phyloP scores from a whole-genome alignment of 148 eudicot genomes.

The Fallopia convolvulus region DNA sequence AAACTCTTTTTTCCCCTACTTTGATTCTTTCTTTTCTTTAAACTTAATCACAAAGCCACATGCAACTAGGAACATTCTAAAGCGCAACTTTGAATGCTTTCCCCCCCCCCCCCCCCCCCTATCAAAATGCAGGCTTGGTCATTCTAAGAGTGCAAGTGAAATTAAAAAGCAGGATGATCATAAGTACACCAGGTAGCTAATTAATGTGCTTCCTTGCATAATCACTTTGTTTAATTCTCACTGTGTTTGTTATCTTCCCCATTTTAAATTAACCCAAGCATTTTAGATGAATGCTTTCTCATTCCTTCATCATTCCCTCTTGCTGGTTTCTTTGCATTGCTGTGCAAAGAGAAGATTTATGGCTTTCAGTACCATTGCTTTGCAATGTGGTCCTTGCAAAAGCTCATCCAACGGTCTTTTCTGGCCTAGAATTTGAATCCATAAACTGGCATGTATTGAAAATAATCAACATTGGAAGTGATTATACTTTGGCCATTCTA shows the following conservation, averaged over 20 bases:
- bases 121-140: not conserved
- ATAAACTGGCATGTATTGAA: not conserved
- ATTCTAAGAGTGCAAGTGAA: not conserved
- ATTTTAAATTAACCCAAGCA: conserved; percentile 4
- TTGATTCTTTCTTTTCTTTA: not conserved
- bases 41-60: conserved; percentile 6
- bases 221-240: not conserved
- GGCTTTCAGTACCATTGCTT: conserved; percentile 1
- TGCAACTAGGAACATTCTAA: conserved; percentile 11
- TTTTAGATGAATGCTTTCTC: not conserved
- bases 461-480: not conserved
- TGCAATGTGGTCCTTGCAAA: conserved; percentile 1
- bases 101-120: no score
- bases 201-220: not conserved
- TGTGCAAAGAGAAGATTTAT: conserved; percentile 6
- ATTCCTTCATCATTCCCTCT: not conserved
- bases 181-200: not conserved
- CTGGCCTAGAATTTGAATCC: not conserved
- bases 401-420: conserved; percentile 7
- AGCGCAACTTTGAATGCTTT: not conserved
- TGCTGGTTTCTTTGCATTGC: not conserved
- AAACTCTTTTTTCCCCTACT: not conserved
- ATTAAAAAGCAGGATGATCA: not conserved
- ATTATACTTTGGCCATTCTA: not conserved
- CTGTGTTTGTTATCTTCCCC: conserved; percentile 1